These are phyloP conservation scores for Beverwykella pulmonaria DNA, from an alignment of 495 filamentous ascomycete genomes.

Conservation along the genomic window DNA sequence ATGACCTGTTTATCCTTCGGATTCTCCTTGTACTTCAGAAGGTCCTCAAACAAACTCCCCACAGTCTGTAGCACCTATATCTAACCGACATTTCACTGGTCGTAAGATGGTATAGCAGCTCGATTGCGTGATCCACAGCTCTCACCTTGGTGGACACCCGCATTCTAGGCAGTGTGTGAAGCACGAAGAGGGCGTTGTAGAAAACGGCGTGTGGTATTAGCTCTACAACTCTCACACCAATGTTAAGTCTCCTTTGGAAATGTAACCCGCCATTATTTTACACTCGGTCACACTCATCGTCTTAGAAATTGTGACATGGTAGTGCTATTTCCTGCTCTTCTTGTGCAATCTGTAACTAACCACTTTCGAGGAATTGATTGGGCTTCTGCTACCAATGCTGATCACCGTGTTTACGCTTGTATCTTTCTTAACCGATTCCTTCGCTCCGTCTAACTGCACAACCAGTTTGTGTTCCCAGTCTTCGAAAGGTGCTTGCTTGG, in stretches of 20 bases:
- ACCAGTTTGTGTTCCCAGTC: constrained; percentile 54
- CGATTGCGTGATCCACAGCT: constrained; percentile 55
- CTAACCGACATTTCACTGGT: constrained; percentile 52
- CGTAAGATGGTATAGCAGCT: constrained; percentile 54
- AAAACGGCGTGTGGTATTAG: constrained; percentile 48
- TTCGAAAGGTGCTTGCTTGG: constrained; percentile 52
- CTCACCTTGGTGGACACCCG: constrained; percentile 52
- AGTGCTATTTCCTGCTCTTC: constrained; percentile 47
- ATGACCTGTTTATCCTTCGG: constrained; percentile 50
- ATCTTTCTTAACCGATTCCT: constrained; percentile 47
- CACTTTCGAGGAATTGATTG: constrained; percentile 55
- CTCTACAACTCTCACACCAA: constrained; percentile 43
- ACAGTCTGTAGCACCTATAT: constrained; percentile 47
- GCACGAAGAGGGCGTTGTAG: constrained; percentile 51
- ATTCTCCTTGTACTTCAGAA: constrained; percentile 49
- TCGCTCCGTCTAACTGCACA: constrained; percentile 52
- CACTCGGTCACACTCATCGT: constrained; percentile 55
- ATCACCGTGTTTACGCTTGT: constrained; percentile 53
- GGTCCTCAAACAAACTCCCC: constrained; percentile 46
- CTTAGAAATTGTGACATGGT: constrained; percentile 55
- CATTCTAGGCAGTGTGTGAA: constrained; percentile 49
- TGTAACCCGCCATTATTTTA: constrained; percentile 51
- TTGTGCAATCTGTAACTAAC: constrained; percentile 50
- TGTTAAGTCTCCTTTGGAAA: constrained; percentile 51
- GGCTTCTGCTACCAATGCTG: constrained; percentile 53